Percentiles rank a stretch among this genome's conserved stretches.
phyloP scores from a whole-genome alignment of 1,284 basidiomycete species.

The Chalciporus sp. region DNA sequence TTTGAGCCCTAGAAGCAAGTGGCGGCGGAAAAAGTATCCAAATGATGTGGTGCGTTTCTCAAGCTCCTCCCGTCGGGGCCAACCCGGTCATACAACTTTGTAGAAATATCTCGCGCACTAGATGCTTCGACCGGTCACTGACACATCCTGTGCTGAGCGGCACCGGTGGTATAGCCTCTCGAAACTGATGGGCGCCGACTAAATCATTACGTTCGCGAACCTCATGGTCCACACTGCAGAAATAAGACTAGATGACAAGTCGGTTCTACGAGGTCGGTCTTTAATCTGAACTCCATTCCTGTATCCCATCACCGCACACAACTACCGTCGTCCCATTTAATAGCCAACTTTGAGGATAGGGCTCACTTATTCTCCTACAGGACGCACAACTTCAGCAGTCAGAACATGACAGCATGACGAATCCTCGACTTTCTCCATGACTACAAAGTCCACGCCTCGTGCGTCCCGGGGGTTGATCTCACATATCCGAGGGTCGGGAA shows the following conservation, averaged over 20 bases:
- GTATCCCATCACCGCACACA: neutral
- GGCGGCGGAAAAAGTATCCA: neutral
- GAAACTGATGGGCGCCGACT: slow-evolving; percentile 14
- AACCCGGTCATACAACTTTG: neutral
- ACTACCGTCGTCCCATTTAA: neutral
- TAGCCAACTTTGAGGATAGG: neutral
- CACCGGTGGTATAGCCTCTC: neutral
- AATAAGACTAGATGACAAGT: neutral
- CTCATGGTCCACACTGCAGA: neutral
- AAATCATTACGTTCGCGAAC: slow-evolving; percentile 17
- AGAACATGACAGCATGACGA: too few relatives aligned
- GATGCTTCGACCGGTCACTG: neutral
- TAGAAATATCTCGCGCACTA: neutral
- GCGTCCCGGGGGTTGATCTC: slow-evolving; percentile 10
- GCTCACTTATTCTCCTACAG: neutral
- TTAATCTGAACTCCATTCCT: neutral
- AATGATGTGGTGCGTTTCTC: neutral
- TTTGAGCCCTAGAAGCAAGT: too few relatives aligned
- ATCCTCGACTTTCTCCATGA: too few relatives aligned
- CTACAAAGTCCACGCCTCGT: neutral
- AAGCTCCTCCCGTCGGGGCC: neutral
- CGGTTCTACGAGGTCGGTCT: slow-evolving; percentile 1
- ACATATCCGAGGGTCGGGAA: slow-evolving; percentile 22
- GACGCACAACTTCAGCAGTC: neutral
- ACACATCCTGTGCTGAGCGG: neutral